Conservation (phyloP, 2,329 filamentous ascomycete species). For the Apiospora hydei region DNA sequence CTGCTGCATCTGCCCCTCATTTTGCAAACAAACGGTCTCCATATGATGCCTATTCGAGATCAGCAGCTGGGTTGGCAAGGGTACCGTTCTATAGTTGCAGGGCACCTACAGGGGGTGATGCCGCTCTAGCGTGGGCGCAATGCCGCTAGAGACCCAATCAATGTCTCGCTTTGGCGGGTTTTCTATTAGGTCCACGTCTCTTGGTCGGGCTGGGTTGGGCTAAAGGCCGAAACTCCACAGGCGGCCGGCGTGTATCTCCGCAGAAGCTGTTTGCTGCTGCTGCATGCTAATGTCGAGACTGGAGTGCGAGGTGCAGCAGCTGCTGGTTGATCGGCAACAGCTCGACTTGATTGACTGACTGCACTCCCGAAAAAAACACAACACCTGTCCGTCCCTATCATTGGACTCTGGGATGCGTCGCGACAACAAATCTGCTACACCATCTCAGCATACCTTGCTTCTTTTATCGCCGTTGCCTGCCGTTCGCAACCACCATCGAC, state of each 20-base stretch:
- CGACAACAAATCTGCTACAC: conserved; percentile 16
- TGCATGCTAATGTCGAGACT: neutral
- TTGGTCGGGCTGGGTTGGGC: neutral
- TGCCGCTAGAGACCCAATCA: conserved; percentile 13
- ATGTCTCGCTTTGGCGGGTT: neutral
- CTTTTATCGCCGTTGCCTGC: conserved; percentile 5
- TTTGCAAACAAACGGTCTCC: neutral
- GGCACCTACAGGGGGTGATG: neutral
- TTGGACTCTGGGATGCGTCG: conserved; percentile 8
- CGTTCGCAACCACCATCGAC: conserved; percentile 6
- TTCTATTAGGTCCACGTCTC: neutral
- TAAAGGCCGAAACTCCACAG: conserved; percentile 6
- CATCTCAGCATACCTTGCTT: neutral
- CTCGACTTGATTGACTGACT: conserved; percentile 9
- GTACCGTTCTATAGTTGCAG: neutral
- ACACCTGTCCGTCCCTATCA: conserved; percentile 20
- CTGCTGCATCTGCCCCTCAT: conserved; percentile 1
- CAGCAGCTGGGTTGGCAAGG: conserved; percentile 6
- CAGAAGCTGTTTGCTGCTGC: conserved; percentile 16
- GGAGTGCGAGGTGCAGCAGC: neutral
- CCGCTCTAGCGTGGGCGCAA: neutral
- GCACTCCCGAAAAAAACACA: conserved; percentile 10
- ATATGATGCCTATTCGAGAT: conserved; percentile 4
- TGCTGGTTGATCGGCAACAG: conserved; percentile 18
- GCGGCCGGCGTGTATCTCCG: neutral